Base-by-base conservation (phyloP, 225 moss, liverwort and hornwort genomes). In the Physcomitrellopsis africana region DNA sequence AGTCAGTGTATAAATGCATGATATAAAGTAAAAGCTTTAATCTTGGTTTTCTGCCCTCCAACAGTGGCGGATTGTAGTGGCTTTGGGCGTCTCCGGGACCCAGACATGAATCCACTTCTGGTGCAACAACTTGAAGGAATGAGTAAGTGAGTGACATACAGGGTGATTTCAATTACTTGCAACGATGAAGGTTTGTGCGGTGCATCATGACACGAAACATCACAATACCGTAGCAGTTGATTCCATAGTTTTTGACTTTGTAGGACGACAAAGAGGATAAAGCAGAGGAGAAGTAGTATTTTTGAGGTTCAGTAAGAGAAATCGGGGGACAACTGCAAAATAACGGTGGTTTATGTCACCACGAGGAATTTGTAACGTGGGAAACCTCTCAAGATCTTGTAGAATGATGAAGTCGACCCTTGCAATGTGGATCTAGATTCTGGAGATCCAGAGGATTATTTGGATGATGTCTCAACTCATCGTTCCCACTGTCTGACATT, bases 181-280 rank as follows among this genome's bases (percentile, higher is more conserved):
- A n/a, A n/a, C n/a, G n/a, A 24, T 80, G n/a, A 87, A 80, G 59
- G 71, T 87, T 60, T 75, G 84, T 71, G 63, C 62, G 32, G 65
- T 68, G 48, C 63, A 78, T 37, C 70, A 70, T 14, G 76, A 80
- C 71, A 76, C 74, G 67, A 71, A 79, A n/a, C 85, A 82, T 72
- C 84, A 84, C 63, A 89, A 91, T 57, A 79, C 84, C 5, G 48
- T 91, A 44, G 84, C 91, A 17, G 91, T 93, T 72, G 93, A 93
- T 72, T 91, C 93, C 26, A 44, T 93, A 45, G 68, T 93, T 59
- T 91, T 82, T 62, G 81, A 84, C 19, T 84, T 85, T 60, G 91
- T 89, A 72, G 82, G 84, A 55, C 81, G 76, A 51, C n/a, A 87
- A 79, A 51, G 89, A 93, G 60, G 93, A 91, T 67, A 86, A 91